phyloP scores from a whole-genome alignment of 495 filamentous ascomycete species.

The Chaetomium cochliodes region DNA sequence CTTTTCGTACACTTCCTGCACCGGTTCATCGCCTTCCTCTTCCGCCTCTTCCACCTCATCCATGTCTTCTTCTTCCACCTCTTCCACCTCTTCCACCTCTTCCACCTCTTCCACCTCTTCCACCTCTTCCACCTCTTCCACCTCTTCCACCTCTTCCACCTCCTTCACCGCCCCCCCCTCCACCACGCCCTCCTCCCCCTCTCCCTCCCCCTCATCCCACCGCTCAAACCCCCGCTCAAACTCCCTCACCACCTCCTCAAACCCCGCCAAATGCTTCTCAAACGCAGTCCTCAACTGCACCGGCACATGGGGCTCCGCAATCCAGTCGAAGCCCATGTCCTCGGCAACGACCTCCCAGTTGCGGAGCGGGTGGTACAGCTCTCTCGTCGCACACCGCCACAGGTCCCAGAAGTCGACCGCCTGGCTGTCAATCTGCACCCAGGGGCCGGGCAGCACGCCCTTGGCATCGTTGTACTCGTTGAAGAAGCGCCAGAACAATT shows the following conservation, averaged over 20 bases:
- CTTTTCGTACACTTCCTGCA: background rate
- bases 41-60: background rate
- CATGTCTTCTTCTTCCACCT: slow-evolving; percentile 3
- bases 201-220: background rate
- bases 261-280: slow-evolving; percentile 34
- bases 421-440: slow-evolving; percentile 29
- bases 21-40: background rate
- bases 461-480: slow-evolving; percentile 22
- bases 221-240: slow-evolving; percentile 15
- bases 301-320: slow-evolving; percentile 33
- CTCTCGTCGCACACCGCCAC: slow-evolving; percentile 35
- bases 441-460: slow-evolving; percentile 19
- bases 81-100: slow-evolving; percentile 5
- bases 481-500: slow-evolving; percentile 36
- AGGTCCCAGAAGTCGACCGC: slow-evolving; percentile 40
- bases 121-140: background rate
- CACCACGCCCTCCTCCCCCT: slow-evolving; percentile 12
- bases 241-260: slow-evolving; percentile 34
- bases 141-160: slow-evolving; percentile 27
- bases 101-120: background rate
- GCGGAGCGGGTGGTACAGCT: slow-evolving; percentile 31
- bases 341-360: slow-evolving; percentile 44
- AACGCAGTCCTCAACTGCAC: slow-evolving; percentile 39
- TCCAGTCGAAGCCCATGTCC: slow-evolving; percentile 41
- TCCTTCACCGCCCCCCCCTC: slow-evolving; percentile 31